Conservation (phyloP, 192 early-diverging fungal species). For the Allomyces javanicus region DNA sequence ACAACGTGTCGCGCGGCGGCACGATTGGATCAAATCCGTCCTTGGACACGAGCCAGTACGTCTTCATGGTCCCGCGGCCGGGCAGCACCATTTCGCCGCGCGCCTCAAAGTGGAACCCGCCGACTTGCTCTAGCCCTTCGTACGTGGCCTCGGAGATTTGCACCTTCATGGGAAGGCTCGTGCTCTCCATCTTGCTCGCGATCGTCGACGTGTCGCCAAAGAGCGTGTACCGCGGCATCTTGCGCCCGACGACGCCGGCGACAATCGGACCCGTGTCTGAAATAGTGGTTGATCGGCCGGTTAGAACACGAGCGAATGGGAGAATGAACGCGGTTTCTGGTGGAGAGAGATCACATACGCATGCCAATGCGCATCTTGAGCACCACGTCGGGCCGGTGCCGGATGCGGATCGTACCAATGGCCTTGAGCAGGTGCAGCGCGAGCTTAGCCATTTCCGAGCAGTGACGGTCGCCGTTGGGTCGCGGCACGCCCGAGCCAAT, state of each 20-base stretch:
- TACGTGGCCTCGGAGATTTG: constrained; percentile 13
- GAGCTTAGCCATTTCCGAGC: background rate
- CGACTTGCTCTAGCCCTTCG: constrained; percentile 3
- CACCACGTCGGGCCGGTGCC: background rate
- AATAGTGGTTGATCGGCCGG: too few species aligned
- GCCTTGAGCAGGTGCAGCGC: background rate
- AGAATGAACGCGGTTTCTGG: too few species aligned
- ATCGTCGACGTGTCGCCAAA: background rate
- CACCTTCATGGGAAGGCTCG: constrained; percentile 5
- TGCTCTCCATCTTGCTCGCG: background rate
- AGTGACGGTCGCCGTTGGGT: background rate
- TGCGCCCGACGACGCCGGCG: background rate
- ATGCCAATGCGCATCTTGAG: background rate
- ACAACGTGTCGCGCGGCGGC: background rate
- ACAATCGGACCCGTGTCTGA: background rate
- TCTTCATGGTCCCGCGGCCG: constrained; percentile 11
- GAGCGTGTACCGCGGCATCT: background rate
- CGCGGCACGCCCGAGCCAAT: background rate
- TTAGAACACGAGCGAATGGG: too few species aligned
- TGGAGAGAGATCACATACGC: background rate
- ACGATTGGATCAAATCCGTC: constrained; percentile 5
- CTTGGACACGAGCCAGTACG: constrained; percentile 12
- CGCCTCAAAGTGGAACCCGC: constrained; percentile 9
- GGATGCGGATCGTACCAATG: background rate
- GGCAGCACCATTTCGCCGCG: constrained; percentile 11